Evolutionary conservation across 805 yeast species (phyloP), one percentile per base, ranked within the genome.

Genomic region (Schizosaccharomyces osmophilus): DNA sequence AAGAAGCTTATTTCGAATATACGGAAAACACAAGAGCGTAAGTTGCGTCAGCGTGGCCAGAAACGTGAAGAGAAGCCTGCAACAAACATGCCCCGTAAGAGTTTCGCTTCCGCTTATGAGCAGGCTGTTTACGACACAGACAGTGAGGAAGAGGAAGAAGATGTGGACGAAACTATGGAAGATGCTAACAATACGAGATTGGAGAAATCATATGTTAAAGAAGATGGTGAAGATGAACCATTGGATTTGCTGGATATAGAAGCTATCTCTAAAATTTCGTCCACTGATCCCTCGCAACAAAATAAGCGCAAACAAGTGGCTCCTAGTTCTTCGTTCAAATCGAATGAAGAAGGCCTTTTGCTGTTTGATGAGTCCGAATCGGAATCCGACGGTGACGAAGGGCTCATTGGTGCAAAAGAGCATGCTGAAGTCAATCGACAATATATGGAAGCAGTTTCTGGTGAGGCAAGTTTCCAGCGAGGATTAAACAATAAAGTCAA

Each of bases 101-200:
- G 78, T 67, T 85, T 81, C 68, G 80, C 83, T 71, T 86, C 95
- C 63, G 97, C 95, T 45, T 87, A 85, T 67, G 98, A 93, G 68
- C 93, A 85, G 70, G 97, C 95, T 0, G 74, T 93, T 57, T 86
- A 90, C 8, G 80, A 78, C 48, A 79, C 84, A 61, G 85, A 81
- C 42, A 79, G 76, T 58, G 84, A 80, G 36, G 79, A 76, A 26
- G 81, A 75, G 17, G 78, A 74, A 5, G 83, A 77, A 24, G 80
- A 75, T 42, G 79, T 74, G 5, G 75, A 69, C 24, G 78, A 72
- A 24, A 69, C 68, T 31, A 64, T 63, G 36, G 60, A 48, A 61
- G 65, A 60, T 55, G 63, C 55, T 3, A 61, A 51, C 6, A 41
- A 42, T n/a, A 15, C 26, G 4, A 45, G 51, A 45, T 39, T 22